Evolutionary conservation across 2,329 filamentous ascomycete genomes (phyloP).

Genomic region (Trichophyton benhamiae): DNA sequence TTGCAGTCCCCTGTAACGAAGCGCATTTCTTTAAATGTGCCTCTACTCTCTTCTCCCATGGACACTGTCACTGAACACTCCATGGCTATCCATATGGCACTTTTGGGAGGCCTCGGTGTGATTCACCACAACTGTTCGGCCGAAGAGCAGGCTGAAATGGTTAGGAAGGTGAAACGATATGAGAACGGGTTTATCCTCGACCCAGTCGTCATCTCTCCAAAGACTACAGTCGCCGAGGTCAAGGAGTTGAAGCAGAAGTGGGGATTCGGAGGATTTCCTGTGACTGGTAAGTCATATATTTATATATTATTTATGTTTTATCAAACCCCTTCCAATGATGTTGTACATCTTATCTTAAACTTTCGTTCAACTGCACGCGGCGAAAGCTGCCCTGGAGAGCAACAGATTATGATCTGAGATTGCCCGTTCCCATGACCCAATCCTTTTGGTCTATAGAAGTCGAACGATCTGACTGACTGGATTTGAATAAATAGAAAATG

Average conservation of each 20-base stretch:
- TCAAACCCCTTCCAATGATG: conserved; percentile 50
- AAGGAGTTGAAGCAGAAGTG: conserved; percentile 92
- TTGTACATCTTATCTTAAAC: conserved; percentile 64
- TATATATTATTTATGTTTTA: conserved; percentile 13
- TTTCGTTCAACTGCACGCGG: conserved; percentile 99
- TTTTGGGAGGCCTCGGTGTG: conserved; percentile 53
- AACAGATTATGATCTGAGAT: conserved; percentile 41
- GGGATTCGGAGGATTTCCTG: conserved; percentile 96
- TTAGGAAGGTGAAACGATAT: conserved; percentile 96
- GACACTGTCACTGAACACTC: conserved; percentile 98
- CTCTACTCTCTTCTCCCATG: conserved; percentile 96
- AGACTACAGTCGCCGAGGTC: conserved; percentile 80
- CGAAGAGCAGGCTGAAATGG: conserved; percentile 95
- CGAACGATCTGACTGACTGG: background rate
- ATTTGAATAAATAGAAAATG: conserved; percentile 52
- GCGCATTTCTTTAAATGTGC: conserved; percentile 89
- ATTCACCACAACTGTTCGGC: conserved; percentile 99
- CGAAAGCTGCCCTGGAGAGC: conserved; percentile 76
- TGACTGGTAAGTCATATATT: conserved; percentile 66
- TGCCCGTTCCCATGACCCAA: conserved; percentile 8
- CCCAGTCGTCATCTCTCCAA: conserved; percentile 78
- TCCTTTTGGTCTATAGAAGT: conserved; percentile 7
- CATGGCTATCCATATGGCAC: conserved; percentile 86
- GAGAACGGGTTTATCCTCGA: conserved; percentile 99
- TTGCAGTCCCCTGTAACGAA: conserved; percentile 91